These are phyloP conservation scores for Sporothrix schenckii DNA, from an alignment of 2,329 filamentous ascomycete genomes.

Conservation along the genomic window DNA sequence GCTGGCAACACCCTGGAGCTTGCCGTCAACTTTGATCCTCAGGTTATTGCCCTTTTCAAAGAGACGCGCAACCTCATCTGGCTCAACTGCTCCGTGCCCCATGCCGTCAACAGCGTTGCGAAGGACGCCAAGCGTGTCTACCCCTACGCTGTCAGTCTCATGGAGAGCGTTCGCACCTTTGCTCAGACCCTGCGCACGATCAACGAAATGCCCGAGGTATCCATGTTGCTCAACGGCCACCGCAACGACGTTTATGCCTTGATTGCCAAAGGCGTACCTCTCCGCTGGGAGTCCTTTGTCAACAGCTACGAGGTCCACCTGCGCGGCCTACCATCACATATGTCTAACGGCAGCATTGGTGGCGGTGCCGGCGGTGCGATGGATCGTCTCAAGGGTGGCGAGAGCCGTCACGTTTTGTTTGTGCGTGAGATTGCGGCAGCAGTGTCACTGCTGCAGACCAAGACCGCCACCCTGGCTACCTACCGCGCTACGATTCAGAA, in stretches of 20 bases:
- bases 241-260: slow-evolving; percentile 85
- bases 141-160: slow-evolving; percentile 93
- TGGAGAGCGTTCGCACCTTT: slow-evolving; percentile 97
- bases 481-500: slow-evolving; percentile 83
- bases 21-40: slow-evolving; percentile 92
- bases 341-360: slow-evolving; percentile 63
- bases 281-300: slow-evolving; percentile 97
- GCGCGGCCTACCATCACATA: slow-evolving; percentile 60
- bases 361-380: slow-evolving; percentile 39
- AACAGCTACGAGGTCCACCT: slow-evolving; percentile 93
- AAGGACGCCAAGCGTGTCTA: slow-evolving; percentile 99
- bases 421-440: slow-evolving; percentile 89
- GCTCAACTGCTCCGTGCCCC: slow-evolving; percentile 92
- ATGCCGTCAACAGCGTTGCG: slow-evolving; percentile 90
- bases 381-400: slow-evolving; percentile 63
- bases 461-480: slow-evolving; percentile 75
- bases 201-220: slow-evolving; percentile 80
- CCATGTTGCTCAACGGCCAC: slow-evolving; percentile 85
- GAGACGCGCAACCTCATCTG: slow-evolving; percentile 95
- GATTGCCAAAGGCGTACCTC: slow-evolving; percentile 81
- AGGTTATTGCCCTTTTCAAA: slow-evolving; percentile 97
- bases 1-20: slow-evolving; percentile 87
- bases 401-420: slow-evolving; percentile 95
- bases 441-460: slow-evolving; percentile 84
- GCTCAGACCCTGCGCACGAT: slow-evolving; percentile 86